Evolutionary conservation across 2,329 filamentous ascomycete species (phyloP).

Genomic region (Aspergillus calidoustus): DNA sequence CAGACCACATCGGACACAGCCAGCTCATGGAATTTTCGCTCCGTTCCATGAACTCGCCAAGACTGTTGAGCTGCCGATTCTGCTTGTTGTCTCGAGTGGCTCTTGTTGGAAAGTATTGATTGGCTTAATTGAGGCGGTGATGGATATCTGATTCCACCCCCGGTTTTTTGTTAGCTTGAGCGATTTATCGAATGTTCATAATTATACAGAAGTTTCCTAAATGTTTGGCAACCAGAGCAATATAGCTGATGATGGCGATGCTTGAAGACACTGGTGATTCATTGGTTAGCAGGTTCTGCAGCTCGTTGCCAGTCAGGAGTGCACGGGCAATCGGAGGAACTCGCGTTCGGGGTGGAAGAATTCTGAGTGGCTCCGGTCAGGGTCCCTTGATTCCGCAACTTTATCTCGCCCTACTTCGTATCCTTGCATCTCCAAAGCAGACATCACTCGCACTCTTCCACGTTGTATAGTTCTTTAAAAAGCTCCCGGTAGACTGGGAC

Average conservation of each 20-base stretch:
- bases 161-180: background rate
- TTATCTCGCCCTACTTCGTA: background rate
- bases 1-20: background rate
- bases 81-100: slow-evolving; percentile 6
- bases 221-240: background rate
- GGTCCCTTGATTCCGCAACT: background rate
- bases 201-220: no score
- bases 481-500: background rate
- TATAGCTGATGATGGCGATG: background rate
- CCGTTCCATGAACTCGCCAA: slow-evolving; percentile 12
- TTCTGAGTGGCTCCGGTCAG: background rate
- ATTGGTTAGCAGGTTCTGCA: background rate
- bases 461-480: background rate
- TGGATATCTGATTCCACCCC: slow-evolving; percentile 7
- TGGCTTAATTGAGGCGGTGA: slow-evolving; percentile 20
- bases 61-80: slow-evolving; percentile 23
- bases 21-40: background rate
- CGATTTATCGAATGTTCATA: background rate
- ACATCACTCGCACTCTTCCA: background rate
- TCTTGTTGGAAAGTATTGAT: background rate
- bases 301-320: slow-evolving; percentile 4
- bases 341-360: slow-evolving; percentile 14
- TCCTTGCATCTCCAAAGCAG: background rate
- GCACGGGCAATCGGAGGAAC: slow-evolving; percentile 11
- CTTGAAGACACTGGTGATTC: background rate